Base-by-base conservation (phyloP, 495 filamentous ascomycete genomes). In the Cercophora scortea region DNA sequence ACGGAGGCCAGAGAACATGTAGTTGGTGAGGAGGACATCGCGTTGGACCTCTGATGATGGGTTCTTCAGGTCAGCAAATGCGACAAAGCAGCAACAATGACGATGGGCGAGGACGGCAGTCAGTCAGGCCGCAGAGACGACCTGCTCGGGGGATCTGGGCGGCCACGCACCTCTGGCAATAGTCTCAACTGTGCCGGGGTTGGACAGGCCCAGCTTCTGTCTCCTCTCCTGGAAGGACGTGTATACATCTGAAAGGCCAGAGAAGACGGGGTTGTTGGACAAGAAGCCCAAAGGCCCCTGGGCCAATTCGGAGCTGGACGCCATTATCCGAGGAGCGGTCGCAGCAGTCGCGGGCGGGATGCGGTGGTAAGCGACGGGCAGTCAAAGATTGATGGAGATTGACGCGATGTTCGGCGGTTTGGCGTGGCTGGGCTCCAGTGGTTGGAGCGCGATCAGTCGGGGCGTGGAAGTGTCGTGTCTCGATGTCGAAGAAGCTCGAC, bases 11-110 rank as follows among this genome's bases (percentile, higher is more conserved):
- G 87, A 80, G 78, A 97, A 97, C 81, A 91, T 93, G 65, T 88
- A 87, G 73, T 96, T 95, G 68, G 83, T 90, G 58, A 95, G 81
- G 67, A 96, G 83, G 44, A 95, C 91, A 76, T 96, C 90, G 65
- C 90, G 89, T 72, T 93, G 83, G 42, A 96, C 90, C 78, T 99
- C 93, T 67, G 52, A 49, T 35, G 15, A 17, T 15, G 36, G 10
- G 6, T 15, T 12, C 13, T n/a, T n/a, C 25, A 25, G 25, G 54
- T 63, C 42, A 66, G 61, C 51, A 41, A 45, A 16, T 18, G 6
- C 32, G 11, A 15, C 6, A 19, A 16, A 18, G 41, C 15, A 42
- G 41, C 12, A 15, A 42, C 1, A 2, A 16, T 13, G 41, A 42
- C 25, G 25, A 25, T 25, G 25, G 25, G 25, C 25, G 25, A 25